Base-by-base conservation (phyloP, 2,329 filamentous ascomycete species). In the Xylaria sp. region DNA sequence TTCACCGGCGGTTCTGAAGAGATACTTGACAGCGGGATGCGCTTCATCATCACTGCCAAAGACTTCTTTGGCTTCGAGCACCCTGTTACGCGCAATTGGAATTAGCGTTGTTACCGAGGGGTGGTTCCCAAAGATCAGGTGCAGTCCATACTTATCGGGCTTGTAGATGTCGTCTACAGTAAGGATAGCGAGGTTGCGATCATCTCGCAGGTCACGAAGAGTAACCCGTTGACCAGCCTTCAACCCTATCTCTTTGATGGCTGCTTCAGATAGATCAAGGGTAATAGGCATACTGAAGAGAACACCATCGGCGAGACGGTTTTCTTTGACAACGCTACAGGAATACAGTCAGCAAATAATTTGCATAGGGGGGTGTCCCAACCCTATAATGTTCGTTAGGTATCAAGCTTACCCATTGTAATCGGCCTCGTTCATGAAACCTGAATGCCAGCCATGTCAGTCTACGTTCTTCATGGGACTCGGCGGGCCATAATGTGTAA, bases 271-370 rank as follows among this genome's bases (percentile, higher is more conserved):
- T 71, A 97, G 85, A 81, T 99, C 96, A 74, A 99, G 90, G 76
- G 92, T 97, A 82, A 99, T 98, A 77, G 96, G 96, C 84, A 99
- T 99, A 82, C 89, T 93, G 85, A 98, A 98, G 77, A 99, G 91
- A 80, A 90, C 90, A 80, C 96, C 96, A 83, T 93, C 90, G 67
- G 89, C 89, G 67, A 99, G 91, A 76, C 96, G 93, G 85, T 92
- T 90, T 76, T 95, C 89, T 81, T 91, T 90, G 74, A 97, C 94
- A 72, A 99, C 96, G 72, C 94, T 96, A 53, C 36, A 54, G 23
- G 17, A 13, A 65, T 57, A 66, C 17, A 44, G 53, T 71, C 33
- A 46, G 62, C 53, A 38, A 42, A 26, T 49, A 28, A 44, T 65
- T 68, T 40, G 38, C n/a, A 20, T 13, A 33, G n/a, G 42, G 36